Base-by-base conservation (phyloP, 2,329 filamentous ascomycete genomes). In the Fusarium praegraminearum region DNA sequence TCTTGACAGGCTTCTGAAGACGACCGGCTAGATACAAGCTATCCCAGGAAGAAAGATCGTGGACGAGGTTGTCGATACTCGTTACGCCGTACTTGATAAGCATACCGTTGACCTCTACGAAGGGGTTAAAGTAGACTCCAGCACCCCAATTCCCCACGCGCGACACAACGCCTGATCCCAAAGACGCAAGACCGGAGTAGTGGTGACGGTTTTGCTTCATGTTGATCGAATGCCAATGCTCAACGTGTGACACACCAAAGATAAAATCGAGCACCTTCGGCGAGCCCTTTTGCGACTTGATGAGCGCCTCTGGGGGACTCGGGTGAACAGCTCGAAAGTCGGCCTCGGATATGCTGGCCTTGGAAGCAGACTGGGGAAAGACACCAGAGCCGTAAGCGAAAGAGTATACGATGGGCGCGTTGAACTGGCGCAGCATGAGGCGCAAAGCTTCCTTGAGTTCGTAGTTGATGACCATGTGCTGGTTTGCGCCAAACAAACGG, bases 241-340 rank as follows among this genome's bases (percentile, higher is more conserved):
- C 92, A 2, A 92, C 93, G 79, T 97, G 93, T 2, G 93, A 93
- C 13, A 98, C 95, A 28, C 95, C 96, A 78, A 99, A 96, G 72
- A 99, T 97, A 78, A 99, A 97, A 81, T 99, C 96, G 69, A 99
- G 97, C 90, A 98, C 97, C 83, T 98, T 98, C 15, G 93, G 93
- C 1, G 90, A 90, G 32, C 93, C 93, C 74, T 93, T 90, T 80
- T 98, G 95, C 71, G 94, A 92, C 72, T 93, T 93, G 71, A 91
- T 85, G 10, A 98, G 90, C 1, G 93, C 93, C 54, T 89, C 85
- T 1, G 94, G 93, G 2, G 95, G 90, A 65, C 94, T 90, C 9
- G 94, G 91, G 76, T 98, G 95, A 26, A 94, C 88, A 22, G 90
- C 88, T 62, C 80, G 84, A 69, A 89, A 83, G 59, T 87, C 84